A percentile compares a stretch with the other conserved stretches of the same genome.
phyloP scores from a whole-genome alignment of 2,329 filamentous ascomycete species.

The Colletotrichum limetticola region DNA sequence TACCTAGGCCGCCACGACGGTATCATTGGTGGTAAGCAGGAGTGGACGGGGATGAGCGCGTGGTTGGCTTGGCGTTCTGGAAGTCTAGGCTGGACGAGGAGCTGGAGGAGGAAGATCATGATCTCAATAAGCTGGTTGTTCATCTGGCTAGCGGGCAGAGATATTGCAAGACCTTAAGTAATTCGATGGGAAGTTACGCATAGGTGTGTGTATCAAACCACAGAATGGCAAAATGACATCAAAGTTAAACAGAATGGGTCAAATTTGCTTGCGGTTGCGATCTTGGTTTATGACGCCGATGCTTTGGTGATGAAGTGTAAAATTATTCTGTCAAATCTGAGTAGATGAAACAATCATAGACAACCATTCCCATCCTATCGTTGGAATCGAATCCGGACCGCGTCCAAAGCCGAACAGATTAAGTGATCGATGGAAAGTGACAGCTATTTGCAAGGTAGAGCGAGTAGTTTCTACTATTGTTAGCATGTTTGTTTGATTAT shows the following conservation, averaged over 20 bases:
- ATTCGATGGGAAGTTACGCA: accelerated
- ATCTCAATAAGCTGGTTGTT: constrained; percentile 24
- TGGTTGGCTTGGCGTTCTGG: constrained; percentile 29
- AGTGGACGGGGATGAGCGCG: constrained; percentile 24
- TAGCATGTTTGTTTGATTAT: background rate
- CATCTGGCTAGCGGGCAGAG: constrained; percentile 23
- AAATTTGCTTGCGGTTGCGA: too few relatives aligned
- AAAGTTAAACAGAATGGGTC: too few relatives aligned
- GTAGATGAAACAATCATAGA: too few relatives aligned
- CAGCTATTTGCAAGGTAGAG: background rate
- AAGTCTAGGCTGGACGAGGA: constrained; percentile 24
- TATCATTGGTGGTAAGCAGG: constrained; percentile 23
- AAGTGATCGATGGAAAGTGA: background rate
- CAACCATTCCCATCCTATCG: too few relatives aligned
- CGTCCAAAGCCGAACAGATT: background rate
- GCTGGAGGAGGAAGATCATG: constrained; percentile 29
- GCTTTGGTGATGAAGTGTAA: too few relatives aligned
- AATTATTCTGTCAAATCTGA: too few relatives aligned
- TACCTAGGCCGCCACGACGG: constrained; percentile 27
- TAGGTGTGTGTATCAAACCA: too few relatives aligned
- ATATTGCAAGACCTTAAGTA: constrained; percentile 14
- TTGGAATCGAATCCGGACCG: too few relatives aligned
- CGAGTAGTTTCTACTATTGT: background rate
- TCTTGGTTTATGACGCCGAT: too few relatives aligned
- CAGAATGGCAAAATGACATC: background rate